Percentiles rank a stretch among this genome's conserved stretches.
Conservation (phyloP, 495 filamentous ascomycete genomes). For the Extremus antarcticus region DNA sequence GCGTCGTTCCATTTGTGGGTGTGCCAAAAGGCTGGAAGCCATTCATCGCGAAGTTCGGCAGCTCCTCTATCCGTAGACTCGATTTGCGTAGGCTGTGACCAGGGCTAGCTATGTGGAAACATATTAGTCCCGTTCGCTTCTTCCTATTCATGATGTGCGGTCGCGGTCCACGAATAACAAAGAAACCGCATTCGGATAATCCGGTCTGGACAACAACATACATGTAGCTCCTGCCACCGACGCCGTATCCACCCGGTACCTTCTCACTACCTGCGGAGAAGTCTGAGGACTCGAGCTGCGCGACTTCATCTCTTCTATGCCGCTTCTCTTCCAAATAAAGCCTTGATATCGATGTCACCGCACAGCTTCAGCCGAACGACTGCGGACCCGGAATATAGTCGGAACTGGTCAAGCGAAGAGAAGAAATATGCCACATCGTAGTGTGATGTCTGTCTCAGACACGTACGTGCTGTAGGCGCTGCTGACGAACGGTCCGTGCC, state of each 20-base stretch:
- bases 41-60: slow-evolving; percentile 13
- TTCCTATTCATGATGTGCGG: too few species aligned
- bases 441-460: neutral
- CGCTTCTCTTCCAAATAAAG: too few species aligned
- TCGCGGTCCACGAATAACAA: neutral
- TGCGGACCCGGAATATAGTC: too few species aligned
- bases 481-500: neutral
- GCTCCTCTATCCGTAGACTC: slow-evolving; percentile 10
- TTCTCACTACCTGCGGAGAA: slow-evolving; percentile 15
- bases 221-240: slow-evolving; percentile 2
- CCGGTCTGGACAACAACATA: slow-evolving; percentile 2
- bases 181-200: neutral
- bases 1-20: neutral
- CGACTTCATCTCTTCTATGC: slow-evolving; percentile 20
- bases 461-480: neutral
- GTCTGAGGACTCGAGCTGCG: slow-evolving; percentile 17
- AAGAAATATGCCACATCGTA: neutral
- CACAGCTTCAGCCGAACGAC: too few species aligned
- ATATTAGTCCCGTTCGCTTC: neutral
- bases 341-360: too few species aligned
- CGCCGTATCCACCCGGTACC: slow-evolving; percentile 11
- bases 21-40: slow-evolving; percentile 5
- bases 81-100: slow-evolving; percentile 1
- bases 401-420: too few species aligned
- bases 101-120: neutral